These are phyloP conservation scores for Trichoderma hamatum DNA, from an alignment of 2,329 filamentous ascomycete species.

Conservation along the genomic window DNA sequence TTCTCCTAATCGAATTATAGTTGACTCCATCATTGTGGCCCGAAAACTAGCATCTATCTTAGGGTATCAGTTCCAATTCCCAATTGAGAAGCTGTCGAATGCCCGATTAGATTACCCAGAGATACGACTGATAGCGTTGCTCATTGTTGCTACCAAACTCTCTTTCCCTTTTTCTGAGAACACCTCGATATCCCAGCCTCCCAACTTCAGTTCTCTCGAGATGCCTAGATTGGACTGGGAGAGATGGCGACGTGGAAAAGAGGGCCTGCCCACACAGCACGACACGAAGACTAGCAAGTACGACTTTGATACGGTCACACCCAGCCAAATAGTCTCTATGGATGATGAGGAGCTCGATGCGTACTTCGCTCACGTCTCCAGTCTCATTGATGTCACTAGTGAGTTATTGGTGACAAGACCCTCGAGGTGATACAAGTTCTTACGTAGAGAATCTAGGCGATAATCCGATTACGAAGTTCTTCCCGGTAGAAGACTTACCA, in stretches of 20 bases:
- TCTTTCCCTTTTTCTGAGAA: constrained; percentile 71
- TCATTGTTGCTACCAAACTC: constrained; percentile 78
- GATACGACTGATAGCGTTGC: constrained; percentile 67
- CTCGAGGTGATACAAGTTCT: background rate
- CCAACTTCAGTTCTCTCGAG: background rate
- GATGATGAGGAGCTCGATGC: constrained; percentile 62
- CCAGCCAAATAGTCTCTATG: constrained; percentile 66
- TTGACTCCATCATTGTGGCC: constrained; percentile 52
- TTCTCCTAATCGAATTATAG: constrained; percentile 45
- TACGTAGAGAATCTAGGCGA: constrained; percentile 31
- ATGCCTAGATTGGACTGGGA: constrained; percentile 65
- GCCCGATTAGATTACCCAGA: constrained; percentile 70
- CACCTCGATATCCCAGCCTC: constrained; percentile 44
- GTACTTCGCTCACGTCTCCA: constrained; percentile 57
- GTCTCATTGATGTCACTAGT: constrained; percentile 42
- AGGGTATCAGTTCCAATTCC: constrained; percentile 58
- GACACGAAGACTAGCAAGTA: constrained; percentile 26
- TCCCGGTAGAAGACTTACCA: constrained; percentile 36
- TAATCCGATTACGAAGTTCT: constrained; percentile 40
- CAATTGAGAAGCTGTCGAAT: constrained; percentile 48
- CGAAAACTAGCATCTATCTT: constrained; percentile 53
- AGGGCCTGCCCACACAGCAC: constrained; percentile 30
- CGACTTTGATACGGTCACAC: constrained; percentile 57
- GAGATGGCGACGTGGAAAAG: constrained; percentile 63
- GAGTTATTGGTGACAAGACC: constrained; percentile 5